phyloP scores from a whole-genome alignment of 2,329 filamentous ascomycete genomes.

The Exserohilum turcica region DNA sequence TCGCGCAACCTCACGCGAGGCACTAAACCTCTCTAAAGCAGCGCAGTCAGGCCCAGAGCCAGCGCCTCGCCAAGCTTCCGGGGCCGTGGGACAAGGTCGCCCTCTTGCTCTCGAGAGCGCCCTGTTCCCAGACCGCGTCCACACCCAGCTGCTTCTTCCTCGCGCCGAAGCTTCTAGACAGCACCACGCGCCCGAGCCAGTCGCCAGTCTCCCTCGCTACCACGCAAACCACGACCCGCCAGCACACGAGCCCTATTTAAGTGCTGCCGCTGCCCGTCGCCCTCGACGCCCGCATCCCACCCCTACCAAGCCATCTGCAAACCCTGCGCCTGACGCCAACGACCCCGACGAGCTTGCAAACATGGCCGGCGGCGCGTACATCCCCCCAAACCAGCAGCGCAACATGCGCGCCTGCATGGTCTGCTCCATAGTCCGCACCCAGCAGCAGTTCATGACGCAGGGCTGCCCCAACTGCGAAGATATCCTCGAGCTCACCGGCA shows the following conservation, averaged over 20 bases:
- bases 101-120: constrained; percentile 6
- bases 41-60: constrained; percentile 10
- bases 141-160: neutral
- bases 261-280: neutral
- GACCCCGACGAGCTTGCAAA: too few relatives aligned
- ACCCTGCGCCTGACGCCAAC: constrained; percentile 1
- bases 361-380: constrained; percentile 60
- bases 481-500: constrained; percentile 81
- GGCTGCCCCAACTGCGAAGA: constrained; percentile 98
- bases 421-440: constrained; percentile 90
- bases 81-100: constrained; percentile 16
- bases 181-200: neutral
- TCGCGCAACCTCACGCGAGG: constrained; percentile 18
- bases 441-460: constrained; percentile 77
- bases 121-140: constrained; percentile 9
- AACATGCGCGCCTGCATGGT: constrained; percentile 97
- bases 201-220: neutral
- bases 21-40: constrained; percentile 25
- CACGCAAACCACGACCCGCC: neutral
- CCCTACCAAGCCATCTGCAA: constrained; percentile 5
- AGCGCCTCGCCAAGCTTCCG: constrained; percentile 25
- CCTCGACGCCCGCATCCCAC: neutral
- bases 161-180: neutral
- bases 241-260: neutral
- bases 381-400: constrained; percentile 76